Percentiles rank a stretch among this genome's conserved stretches.
These are phyloP conservation scores for Astragalus glycyphyllos DNA, from an alignment of 306 rosid genomes.

Conservation along the genomic window DNA sequence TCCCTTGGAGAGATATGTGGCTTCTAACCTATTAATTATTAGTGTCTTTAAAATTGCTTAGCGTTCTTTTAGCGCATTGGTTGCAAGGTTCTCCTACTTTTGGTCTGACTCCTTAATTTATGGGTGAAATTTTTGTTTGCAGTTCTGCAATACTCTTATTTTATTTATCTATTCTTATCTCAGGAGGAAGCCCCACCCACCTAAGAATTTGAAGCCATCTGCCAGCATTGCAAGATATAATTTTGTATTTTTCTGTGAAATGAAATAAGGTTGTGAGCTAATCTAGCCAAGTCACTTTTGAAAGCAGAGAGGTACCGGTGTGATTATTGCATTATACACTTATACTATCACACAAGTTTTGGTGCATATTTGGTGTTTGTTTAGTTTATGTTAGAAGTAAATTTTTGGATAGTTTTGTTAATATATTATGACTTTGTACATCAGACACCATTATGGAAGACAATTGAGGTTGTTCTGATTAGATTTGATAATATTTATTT, in stretches of 20 bases:
- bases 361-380: too few relatives aligned
- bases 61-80: conserved; percentile 24
- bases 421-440: too few relatives aligned
- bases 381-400: too few relatives aligned
- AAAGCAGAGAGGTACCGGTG: conserved; percentile 31
- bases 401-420: too few relatives aligned
- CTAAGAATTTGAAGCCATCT: conserved; percentile 80
- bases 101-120: conserved; percentile 31
- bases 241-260: conserved; percentile 39
- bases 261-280: conserved; percentile 34
- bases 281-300: conserved; percentile 25
- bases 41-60: conserved; percentile 18
- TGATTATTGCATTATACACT: conserved; percentile 18
- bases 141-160: conserved; percentile 95
- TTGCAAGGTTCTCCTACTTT: neutral
- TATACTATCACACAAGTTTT: too few relatives aligned
- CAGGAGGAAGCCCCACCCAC: conserved; percentile 96
- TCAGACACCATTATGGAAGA: too few relatives aligned
- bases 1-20: conserved; percentile 50
- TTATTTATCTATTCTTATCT: conserved; percentile 69
- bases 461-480: too few relatives aligned
- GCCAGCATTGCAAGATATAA: conserved; percentile 48
- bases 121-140: conserved; percentile 31
- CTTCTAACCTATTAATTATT: conserved; percentile 30
- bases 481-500: too few relatives aligned